Base-by-base conservation (phyloP, 1,139 yeast species). In the Hyphopichia wangnamkhiaoensis region DNA sequence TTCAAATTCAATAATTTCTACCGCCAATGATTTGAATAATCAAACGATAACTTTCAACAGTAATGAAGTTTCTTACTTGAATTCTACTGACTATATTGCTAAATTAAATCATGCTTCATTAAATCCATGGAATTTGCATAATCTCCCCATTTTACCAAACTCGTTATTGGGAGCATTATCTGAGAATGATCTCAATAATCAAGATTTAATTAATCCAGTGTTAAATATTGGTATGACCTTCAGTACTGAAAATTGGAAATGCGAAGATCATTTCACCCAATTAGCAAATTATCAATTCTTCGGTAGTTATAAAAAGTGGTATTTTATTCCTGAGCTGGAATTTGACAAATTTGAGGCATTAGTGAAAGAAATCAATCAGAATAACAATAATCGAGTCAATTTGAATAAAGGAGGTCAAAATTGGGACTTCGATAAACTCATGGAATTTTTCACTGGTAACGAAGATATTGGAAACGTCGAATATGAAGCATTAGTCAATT, bases 301-400 rank as follows among this genome's bases (percentile, higher is more conserved):
- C 39, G 95, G 95, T 7, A 83, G 82, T 4, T 63, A 76, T 19
- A 83, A 81, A 53, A 65, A 83, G n/a, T 86, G 95, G 95, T 87
- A 84, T 51, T 80, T 89, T 33, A 76, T 90, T 15, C 84, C 93
- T 0, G 89, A 86, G n/a, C 68, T 68, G 46, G 81, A 80, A 40
- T 79, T 82, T 37, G 77, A 67, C 7, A 75, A 74, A 44, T 87
- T 83, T 54, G 95, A 89, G 53, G 47, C 50, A 1, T 61, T 82
- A 18, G 18, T 66, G 1, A 34, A 33, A 25, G 59, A 61, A 26
- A 43, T 57, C 1, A 54, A 50, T 26, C 26, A 34, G 5, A 37
- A 35, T 3, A 45, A 47, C 33, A 40, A 42, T 26, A 48, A 54
- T 28, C 44, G 57, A 39, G 49, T 58, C 3, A 54, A 59, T 41